Evolutionary conservation across 2,329 filamentous ascomycete genomes (phyloP).

Genomic region (Penicillium aurantiogriseum): DNA sequence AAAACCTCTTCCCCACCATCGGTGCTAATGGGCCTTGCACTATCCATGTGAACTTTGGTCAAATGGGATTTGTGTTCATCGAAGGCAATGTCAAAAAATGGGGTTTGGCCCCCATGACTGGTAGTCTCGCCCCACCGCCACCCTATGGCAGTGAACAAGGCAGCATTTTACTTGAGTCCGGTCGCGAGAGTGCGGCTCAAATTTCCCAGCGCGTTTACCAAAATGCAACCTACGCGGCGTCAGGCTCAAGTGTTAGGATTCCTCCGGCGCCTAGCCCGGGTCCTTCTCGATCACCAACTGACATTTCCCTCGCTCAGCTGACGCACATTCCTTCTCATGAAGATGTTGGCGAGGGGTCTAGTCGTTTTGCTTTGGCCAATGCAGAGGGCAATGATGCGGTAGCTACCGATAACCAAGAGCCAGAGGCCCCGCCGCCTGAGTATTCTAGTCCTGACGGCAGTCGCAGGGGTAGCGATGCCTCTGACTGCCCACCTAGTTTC

Average conservation of each 20-base stretch:
- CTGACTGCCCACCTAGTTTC: constrained; percentile 22
- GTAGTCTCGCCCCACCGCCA: constrained; percentile 88
- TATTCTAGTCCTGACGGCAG: constrained; percentile 58
- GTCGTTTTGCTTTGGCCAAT: constrained; percentile 40
- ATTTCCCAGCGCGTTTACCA: constrained; percentile 44
- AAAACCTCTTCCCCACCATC: constrained; percentile 97
- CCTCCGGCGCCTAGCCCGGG: constrained; percentile 77
- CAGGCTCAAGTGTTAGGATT: constrained; percentile 76
- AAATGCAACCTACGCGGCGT: constrained; percentile 67
- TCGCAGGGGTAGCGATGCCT: constrained; percentile 58
- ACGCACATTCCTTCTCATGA: constrained; percentile 66
- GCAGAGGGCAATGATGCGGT: constrained; percentile 15
- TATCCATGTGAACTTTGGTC: constrained; percentile 95
- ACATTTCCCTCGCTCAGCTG: constrained; percentile 89
- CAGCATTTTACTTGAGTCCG: constrained; percentile 88
- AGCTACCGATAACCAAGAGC: constrained; percentile 22
- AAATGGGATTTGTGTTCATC: constrained; percentile 97
- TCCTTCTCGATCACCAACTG: constrained; percentile 84
- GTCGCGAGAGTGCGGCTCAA: constrained; percentile 56
- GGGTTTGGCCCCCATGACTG: constrained; percentile 93
- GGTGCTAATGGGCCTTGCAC: constrained; percentile 90
- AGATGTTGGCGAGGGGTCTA: constrained; percentile 71
- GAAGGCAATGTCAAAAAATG: constrained; percentile 99
- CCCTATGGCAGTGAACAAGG: constrained; percentile 97
- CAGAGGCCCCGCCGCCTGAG: constrained; percentile 41